Percentiles rank a stretch among this genome's conserved stretches.
phyloP scores from a whole-genome alignment of 768 basidiomycete genomes.

The Filobasidium floriforme region DNA sequence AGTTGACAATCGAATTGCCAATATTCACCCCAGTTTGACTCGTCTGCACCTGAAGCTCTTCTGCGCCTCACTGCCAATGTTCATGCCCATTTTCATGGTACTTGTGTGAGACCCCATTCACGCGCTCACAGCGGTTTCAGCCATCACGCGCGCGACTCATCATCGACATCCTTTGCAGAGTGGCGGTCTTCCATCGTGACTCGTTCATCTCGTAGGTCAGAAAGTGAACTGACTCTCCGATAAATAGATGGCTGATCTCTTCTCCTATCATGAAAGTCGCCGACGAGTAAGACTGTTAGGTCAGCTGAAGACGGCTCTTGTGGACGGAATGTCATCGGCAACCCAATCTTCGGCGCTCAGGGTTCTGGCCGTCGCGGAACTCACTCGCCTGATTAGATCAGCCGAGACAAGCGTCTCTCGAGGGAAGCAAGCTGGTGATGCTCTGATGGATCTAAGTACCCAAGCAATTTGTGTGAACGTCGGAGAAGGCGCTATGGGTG shows the following conservation, averaged over 20 bases:
- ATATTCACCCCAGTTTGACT: no score
- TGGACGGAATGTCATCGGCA: neutral
- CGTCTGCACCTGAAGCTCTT: neutral
- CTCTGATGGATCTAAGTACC: neutral
- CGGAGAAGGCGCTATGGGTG: neutral
- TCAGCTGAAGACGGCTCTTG: neutral
- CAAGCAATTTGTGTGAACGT: neutral
- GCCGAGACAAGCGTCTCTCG: neutral
- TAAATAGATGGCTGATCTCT: neutral
- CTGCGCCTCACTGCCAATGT: constrained; percentile 10
- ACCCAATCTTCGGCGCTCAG: neutral
- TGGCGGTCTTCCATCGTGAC: neutral
- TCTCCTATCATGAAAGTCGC: neutral
- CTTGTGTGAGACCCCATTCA: neutral
- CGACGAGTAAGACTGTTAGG: neutral
- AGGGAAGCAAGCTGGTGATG: neutral
- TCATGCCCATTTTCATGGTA: constrained; percentile 21
- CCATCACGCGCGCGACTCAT: neutral
- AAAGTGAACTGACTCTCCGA: neutral
- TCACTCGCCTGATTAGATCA: neutral
- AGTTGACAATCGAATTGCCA: neutral
- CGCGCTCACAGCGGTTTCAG: neutral
- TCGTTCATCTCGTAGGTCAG: neutral
- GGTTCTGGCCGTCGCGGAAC: constrained; percentile 3
- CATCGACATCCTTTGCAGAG: neutral